Percentiles rank a stretch among this genome's conserved stretches.
phyloP scores from a whole-genome alignment of 179 eudicot species.

The Gypsophila paniculata region DNA sequence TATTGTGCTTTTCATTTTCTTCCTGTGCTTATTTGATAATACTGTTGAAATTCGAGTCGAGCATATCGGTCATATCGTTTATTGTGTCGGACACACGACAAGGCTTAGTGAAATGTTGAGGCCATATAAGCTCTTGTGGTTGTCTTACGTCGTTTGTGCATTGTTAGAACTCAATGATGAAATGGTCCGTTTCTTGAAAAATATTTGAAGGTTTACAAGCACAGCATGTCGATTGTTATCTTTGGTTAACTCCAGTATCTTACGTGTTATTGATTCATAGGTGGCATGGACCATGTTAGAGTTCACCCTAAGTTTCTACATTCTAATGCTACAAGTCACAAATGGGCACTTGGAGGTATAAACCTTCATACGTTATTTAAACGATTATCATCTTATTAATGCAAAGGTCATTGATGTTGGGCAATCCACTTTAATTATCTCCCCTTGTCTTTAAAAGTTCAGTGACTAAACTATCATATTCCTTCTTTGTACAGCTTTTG shows the following conservation, averaged over 20 bases:
- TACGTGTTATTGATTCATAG: conserved; percentile 30
- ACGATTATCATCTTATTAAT: neutral
- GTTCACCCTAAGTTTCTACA: conserved; percentile 96
- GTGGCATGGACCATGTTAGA: conserved; percentile 98
- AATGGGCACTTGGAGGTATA: conserved; percentile 98
- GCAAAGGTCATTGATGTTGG: neutral
- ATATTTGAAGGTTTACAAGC: neutral
- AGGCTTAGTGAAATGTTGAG: no score
- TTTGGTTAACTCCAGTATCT: neutral
- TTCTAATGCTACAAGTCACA: conserved; percentile 98
- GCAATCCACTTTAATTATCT: neutral
- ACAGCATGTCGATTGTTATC: neutral
- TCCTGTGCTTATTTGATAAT: no score
- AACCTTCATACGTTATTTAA: neutral
- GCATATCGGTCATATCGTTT: no score
- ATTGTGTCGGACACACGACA: no score
- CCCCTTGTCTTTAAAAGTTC: neutral
- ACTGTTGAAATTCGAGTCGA: no score
- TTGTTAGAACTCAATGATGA: neutral
- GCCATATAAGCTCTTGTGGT: neutral
- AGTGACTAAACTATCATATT: neutral
- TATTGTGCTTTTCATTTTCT: no score
- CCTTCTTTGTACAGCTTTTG: conserved; percentile 56
- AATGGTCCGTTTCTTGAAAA: neutral
- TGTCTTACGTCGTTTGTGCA: neutral